Conservation (phyloP, 202 grass and related monocot genomes). For the Elaeis oleifera region DNA sequence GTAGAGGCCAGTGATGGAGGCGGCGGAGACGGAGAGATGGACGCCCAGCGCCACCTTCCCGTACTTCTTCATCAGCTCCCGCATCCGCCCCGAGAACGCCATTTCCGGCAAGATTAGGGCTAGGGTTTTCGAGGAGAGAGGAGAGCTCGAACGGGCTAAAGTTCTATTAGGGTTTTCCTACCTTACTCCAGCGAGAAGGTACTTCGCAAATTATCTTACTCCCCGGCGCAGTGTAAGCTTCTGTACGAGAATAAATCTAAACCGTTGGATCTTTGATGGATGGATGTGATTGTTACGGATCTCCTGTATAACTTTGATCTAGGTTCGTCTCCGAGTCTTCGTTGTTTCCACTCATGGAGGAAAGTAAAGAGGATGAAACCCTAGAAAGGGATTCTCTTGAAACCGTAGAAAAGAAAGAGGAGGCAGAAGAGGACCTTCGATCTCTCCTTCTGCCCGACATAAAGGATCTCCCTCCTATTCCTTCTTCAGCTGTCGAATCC, state of each 20-base stretch:
- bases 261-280: conserved; percentile 7
- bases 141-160: not conserved
- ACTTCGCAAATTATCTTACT: not conserved
- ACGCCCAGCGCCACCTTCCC: conserved; percentile 71
- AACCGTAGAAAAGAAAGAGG: no score
- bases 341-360: not conserved
- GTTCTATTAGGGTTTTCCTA: not conserved
- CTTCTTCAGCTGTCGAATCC: conserved; percentile 51
- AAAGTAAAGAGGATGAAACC: not conserved
- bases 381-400: not conserved
- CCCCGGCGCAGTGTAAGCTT: not conserved
- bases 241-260: not conserved
- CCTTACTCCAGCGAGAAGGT: not conserved
- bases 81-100: conserved; percentile 59
- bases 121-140: not conserved
- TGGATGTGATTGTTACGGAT: not conserved
- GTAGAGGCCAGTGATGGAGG: conserved; percentile 62
- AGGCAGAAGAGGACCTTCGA: conserved; percentile 35
- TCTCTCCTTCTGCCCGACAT: conserved; percentile 46
- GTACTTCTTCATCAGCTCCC: conserved; percentile 73
- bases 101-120: conserved; percentile 19
- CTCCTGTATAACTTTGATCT: no score
- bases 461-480: conserved; percentile 41
- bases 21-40: conserved; percentile 77
- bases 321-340: no score